Evolutionary conservation across 2,329 filamentous ascomycete genomes (phyloP), one percentile per base, ranked within the genome.

Genomic region (Alternaria brassicae): DNA sequence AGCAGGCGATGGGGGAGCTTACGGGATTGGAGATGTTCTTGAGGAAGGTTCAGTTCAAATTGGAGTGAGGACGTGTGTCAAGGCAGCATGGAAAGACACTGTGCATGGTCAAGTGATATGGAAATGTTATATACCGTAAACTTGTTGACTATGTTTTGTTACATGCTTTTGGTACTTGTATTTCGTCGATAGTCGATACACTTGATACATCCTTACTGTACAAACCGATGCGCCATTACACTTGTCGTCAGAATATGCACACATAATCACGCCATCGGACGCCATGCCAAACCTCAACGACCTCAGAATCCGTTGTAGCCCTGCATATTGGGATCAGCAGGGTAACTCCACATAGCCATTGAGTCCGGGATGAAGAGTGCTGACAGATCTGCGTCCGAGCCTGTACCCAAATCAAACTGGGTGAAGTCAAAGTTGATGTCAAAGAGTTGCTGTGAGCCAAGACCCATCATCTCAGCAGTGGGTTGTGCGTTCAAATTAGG

Each of bases 341-440:
- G 56, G 48, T 69, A 71, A 19, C 64, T 65, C 75, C 75, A 77
- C 44, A 77, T 56, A 4, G 48, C 58, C 65, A 74, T 71, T 7
- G 70, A 71, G 53, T 77, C 75, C 13, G 75, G 75, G 34, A 77
- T 75, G 50, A 77, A 77, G 8, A 77, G 58, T 2, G 75, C 75
- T 8, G 72, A 73, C 15, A 77, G 53, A 53, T 77, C 75, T 4
- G 73, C 74, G 59, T 77, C 75, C 15, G 73, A 75, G 8, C 75
- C 73, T 6, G 72, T 75, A 13, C 73, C 71, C 15, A 77, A 58
- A 56, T 77, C 75, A 15, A 77, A 77, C 17, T 74, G 72, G 3
- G 73, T 75, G 45, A 77, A 76, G 41, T 77, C 75, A 28, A 77
- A 77, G 51, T 73, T 76, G 6, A 72, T 62, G 48, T 77, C 75